These are phyloP conservation scores for Cryptosporidium andersoni DNA, from an alignment of 169 alveolate species.

Conservation along the genomic window DNA sequence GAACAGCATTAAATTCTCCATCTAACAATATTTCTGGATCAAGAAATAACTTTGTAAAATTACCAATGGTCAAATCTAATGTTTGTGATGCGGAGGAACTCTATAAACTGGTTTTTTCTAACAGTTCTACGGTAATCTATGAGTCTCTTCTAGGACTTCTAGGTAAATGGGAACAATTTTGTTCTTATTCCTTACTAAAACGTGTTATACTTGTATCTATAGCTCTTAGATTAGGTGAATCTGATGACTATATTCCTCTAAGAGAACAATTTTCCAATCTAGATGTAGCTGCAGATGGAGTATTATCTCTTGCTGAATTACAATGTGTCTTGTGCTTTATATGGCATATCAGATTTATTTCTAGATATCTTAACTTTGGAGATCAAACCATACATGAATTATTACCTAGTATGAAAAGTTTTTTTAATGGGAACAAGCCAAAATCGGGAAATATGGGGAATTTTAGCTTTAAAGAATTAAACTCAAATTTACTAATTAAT, in stretches of 20 bases:
- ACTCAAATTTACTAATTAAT: neutral
- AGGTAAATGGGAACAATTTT: slow-evolving; percentile 46
- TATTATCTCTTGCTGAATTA: slow-evolving; percentile 62
- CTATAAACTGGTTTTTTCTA: slow-evolving; percentile 5
- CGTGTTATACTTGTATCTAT: slow-evolving; percentile 66
- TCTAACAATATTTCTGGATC: neutral
- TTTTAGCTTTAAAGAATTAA: no score
- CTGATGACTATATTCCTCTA: slow-evolving; percentile 10
- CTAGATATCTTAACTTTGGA: neutral
- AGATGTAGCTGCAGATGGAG: slow-evolving; percentile 69
- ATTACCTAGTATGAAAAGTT: no score
- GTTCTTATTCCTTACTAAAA: slow-evolving; percentile 49
- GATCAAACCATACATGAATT: neutral
- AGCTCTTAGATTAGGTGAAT: slow-evolving; percentile 62
- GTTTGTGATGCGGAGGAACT: slow-evolving; percentile 46
- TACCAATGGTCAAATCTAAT: slow-evolving; percentile 28
- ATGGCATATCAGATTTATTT: slow-evolving; percentile 40
- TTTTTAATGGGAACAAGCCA: neutral
- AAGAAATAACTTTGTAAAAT: neutral
- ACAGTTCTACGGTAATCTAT: slow-evolving; percentile 10
- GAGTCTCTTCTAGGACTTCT: slow-evolving; percentile 25
- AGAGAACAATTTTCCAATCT: slow-evolving; percentile 46
- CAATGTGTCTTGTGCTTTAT: slow-evolving; percentile 68
- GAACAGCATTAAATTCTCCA: no score
- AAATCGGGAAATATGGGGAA: no score